Conservation (phyloP, 2,329 filamentous ascomycete species). For the Plenodomus biglobosus region DNA sequence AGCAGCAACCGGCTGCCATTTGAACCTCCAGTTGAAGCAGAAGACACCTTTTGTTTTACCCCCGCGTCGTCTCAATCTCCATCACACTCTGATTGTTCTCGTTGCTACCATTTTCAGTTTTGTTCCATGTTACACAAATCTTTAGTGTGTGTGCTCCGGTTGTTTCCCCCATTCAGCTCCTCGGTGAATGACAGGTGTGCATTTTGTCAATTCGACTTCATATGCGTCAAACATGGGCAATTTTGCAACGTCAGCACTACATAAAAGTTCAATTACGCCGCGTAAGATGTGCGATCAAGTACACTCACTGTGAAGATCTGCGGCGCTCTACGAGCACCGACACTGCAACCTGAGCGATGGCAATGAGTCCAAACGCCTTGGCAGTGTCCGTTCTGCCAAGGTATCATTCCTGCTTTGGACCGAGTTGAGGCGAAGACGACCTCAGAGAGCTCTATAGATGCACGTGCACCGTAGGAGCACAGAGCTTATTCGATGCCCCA, state of each 20-base stretch:
- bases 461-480: conserved; percentile 22
- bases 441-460: conserved; percentile 21
- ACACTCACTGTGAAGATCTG: neutral
- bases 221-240: neutral
- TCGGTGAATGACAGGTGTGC: neutral
- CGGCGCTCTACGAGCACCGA: conserved; percentile 8
- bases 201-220: neutral
- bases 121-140: neutral
- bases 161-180: neutral
- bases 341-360: conserved; percentile 11
- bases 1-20: neutral
- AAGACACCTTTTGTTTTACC: neutral
- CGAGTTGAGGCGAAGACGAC: conserved; percentile 24
- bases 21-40: neutral
- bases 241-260: neutral
- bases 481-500: conserved; percentile 33
- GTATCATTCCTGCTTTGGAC: conserved; percentile 11
- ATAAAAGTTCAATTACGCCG: neutral
- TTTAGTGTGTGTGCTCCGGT: neutral
- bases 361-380: conserved; percentile 25
- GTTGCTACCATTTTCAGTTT: neutral
- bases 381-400: conserved; percentile 29
- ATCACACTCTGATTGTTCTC: neutral
- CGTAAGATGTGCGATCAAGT: conserved; percentile 8
- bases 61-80: too few relatives aligned